phyloP scores from a whole-genome alignment of 306 rosid genomes.

The Alnus rubra region DNA sequence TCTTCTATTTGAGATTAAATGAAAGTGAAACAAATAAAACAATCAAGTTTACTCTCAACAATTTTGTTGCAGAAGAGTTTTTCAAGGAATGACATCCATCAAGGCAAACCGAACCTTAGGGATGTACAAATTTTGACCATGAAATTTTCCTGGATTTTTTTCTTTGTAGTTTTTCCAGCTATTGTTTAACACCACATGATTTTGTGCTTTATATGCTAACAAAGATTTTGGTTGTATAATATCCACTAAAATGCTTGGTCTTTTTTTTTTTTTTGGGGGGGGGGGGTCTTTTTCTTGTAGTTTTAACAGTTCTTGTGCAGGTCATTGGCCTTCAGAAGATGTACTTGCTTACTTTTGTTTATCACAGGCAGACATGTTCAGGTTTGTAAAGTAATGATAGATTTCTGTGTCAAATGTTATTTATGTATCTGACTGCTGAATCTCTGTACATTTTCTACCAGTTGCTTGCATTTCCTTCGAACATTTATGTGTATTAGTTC shows the following conservation, averaged over 20 bases:
- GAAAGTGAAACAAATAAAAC: background rate
- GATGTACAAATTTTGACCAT: background rate
- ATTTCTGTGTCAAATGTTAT: conserved; percentile 4
- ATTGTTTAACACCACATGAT: background rate
- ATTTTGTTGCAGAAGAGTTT: background rate
- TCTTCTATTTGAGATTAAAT: too few species aligned
- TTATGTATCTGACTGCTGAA: conserved; percentile 12
- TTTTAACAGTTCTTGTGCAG: conserved; percentile 42
- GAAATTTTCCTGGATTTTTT: background rate
- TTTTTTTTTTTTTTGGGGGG: conserved; percentile 2
- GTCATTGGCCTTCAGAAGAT: conserved; percentile 99
- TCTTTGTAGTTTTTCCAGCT: background rate
- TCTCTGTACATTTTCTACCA: background rate
- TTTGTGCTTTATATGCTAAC: background rate
- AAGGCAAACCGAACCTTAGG: background rate
- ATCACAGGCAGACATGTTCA: conserved; percentile 61
- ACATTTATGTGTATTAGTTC: conserved; percentile 21
- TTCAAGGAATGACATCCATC: background rate
- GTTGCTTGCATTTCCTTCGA: conserved; percentile 23
- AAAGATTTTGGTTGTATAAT: background rate
- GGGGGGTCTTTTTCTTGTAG: conserved; percentile 9
- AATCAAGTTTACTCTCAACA: background rate
- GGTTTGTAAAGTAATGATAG: conserved; percentile 38
- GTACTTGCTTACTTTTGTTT: conserved; percentile 86
- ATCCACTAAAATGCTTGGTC: background rate